Evolutionary conservation across 495 filamentous ascomycete genomes (phyloP), one percentile per base, ranked within the genome.

Genomic region (Lasiosphaeria hispida): DNA sequence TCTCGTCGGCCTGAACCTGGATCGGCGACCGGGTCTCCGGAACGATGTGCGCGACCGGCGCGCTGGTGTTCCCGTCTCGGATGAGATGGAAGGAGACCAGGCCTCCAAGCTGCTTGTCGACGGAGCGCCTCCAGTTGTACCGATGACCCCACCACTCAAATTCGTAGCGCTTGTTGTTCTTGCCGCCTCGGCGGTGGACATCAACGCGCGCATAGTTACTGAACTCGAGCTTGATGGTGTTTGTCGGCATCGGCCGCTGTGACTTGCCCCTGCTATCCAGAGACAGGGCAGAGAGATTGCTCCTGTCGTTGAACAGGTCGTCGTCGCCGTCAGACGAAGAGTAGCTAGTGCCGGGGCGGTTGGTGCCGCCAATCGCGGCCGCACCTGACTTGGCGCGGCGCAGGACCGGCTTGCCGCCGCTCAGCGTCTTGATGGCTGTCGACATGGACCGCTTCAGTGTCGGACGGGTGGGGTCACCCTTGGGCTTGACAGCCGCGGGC

Each of bases 191-290:
- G 37, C 91, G 82, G 59, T 80, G 85, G 54, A 98, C 75, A 59
- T 96, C 89, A 33, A 97, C 85, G 66, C 94, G 91, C 9, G 94
- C 94, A 68, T 98, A 98, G 74, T 98, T 98, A 55, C 91, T 94
- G 70, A 96, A 98, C 65, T 97, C 93, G 36, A 98, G 81, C 69
- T 90, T 87, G 62, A 88, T 88, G 40, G 80, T 88, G 66, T 96
- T 93, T 48, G 83, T 87, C 38, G 77, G 77, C 55, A 76, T 58
- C 72, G 80, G 72, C 64, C 73, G 75, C 45, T 71, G 63, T 36
- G 71, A 63, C 57, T 64, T 66, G 19, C 55, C 23, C 57, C 63
- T 66, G 47, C 67, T 63, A 44, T 68, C 66, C 55, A 74, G 60
- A 23, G 68, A 57, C 43, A 69, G 58, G 36, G 67, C 66, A 39